Conservation (phyloP, 2,329 filamentous ascomycete genomes). For the Fusarium secorum region DNA sequence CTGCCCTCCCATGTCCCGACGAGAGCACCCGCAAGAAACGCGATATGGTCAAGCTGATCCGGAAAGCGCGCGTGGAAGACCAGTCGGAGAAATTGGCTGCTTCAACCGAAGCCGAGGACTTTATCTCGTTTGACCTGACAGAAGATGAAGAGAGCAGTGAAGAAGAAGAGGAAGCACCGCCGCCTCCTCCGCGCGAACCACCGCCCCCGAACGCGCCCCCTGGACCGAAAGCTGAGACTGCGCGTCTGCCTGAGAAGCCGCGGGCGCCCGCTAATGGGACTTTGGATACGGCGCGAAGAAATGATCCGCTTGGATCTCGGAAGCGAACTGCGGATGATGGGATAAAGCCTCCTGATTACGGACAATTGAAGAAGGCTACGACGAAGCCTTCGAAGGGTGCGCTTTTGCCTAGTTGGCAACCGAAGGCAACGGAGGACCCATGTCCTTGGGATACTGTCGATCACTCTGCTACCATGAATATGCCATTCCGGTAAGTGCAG, state of each 20-base stretch:
- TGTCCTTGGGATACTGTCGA: conserved; percentile 71
- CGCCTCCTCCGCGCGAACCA: conserved; percentile 20
- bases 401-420: conserved; percentile 62
- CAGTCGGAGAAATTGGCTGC: conserved; percentile 57
- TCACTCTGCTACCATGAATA: conserved; percentile 61
- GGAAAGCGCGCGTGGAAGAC: conserved; percentile 79
- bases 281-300: conserved; percentile 19
- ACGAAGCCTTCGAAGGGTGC: conserved; percentile 60
- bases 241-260: not conserved
- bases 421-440: conserved; percentile 51
- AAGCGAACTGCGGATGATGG: conserved; percentile 79
- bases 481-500: conserved; percentile 63
- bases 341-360: conserved; percentile 66
- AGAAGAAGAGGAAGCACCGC: conserved; percentile 24
- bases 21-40: conserved; percentile 77
- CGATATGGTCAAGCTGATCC: conserved; percentile 89
- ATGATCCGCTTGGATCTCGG: conserved; percentile 65
- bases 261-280: not conserved
- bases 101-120: conserved; percentile 75
- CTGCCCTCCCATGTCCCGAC: conserved; percentile 80
- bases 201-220: conserved; percentile 37
- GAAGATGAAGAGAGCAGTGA: conserved; percentile 59
- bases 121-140: conserved; percentile 83
- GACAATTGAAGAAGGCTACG: conserved; percentile 59
- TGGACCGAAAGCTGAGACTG: conserved; percentile 36